Base-by-base conservation (phyloP, 1,139 yeast genomes). In the Yamadazyma songkhlaensis region DNA sequence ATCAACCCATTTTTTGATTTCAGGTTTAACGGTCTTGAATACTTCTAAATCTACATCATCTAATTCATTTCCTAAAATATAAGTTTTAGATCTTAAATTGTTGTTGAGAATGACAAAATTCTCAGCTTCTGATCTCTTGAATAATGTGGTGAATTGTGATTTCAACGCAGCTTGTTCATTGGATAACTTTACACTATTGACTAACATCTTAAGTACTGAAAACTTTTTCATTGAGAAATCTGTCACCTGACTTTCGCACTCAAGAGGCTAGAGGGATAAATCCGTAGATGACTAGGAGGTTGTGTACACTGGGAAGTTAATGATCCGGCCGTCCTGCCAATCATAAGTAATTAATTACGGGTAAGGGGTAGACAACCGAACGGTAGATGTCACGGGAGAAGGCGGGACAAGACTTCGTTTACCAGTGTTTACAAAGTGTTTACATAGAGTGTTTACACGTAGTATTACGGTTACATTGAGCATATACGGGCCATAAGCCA, bases 71-170 rank as follows among this genome's bases (percentile, higher is more conserved):
- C 92, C 92, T 27, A 80, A 67, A 33, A 90, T 62, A 57, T 79
- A 90, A 28, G 95, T 84, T 49, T 77, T 71, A 44, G 74, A 60
- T 62, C 84, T 83, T 52, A 92, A 75, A 36, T 77, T 67, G 42
- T 80, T 79, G 62, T 90, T 90, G 51, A 92, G 74, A 40, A 75
- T 72, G 20, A 63, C 67, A 46, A 82, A 64, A 50, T 84, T 64
- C 54, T 85, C 73, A 42, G 59, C 60, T 8, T 14, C 13, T 50
- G 84, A 65, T 55, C 86, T 73, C 30, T 60, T 62, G 20, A 90
- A 72, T 42, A 88, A 74, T 9, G 95, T 81, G 45, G 74, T 72
- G 83, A 92, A 87, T 66, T 90, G 97, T 30, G 87, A 74, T 47
- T 78, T 74, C 49, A 84, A 73, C n/a, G 96, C 96, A 50, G 73